phyloP scores from a whole-genome alignment of 768 basidiomycete genomes.

The Hirschioporus abietinus region DNA sequence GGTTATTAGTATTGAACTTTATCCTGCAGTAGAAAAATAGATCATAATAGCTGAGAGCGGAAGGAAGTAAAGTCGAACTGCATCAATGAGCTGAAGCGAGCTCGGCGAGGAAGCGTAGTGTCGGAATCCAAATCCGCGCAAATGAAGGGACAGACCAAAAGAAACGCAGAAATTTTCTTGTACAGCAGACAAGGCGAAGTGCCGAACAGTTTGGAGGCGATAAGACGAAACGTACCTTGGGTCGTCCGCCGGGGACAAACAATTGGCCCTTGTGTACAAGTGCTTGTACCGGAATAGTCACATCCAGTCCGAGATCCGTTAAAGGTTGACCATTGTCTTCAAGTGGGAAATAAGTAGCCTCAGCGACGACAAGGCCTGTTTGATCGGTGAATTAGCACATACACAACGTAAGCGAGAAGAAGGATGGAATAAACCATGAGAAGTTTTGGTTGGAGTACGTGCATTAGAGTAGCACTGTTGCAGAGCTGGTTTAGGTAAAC shows the following conservation, averaged over 20 bases:
- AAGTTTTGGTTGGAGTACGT: slow-evolving; percentile 6
- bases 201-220: slow-evolving; percentile 3
- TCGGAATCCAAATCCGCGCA: slow-evolving; percentile 5
- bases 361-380: slow-evolving; percentile 69
- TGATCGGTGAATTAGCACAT: slow-evolving; percentile 13
- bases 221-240: slow-evolving; percentile 50
- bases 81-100: too few relatives aligned
- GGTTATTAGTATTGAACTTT: slow-evolving; percentile 8
- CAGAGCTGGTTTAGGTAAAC: not conserved
- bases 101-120: slow-evolving; percentile 10
- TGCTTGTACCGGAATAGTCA: slow-evolving; percentile 77
- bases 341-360: slow-evolving; percentile 66
- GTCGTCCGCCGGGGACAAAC: slow-evolving; percentile 66
- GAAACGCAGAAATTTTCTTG: not conserved
- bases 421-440: slow-evolving; percentile 8
- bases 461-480: slow-evolving; percentile 7
- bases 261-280: slow-evolving; percentile 76
- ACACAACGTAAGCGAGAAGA: not conserved
- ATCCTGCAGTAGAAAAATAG: too few relatives aligned
- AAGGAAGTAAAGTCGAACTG: too few relatives aligned
- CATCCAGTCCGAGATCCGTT: slow-evolving; percentile 57
- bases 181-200: slow-evolving; percentile 3
- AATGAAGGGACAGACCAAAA: not conserved
- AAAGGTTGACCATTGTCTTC: slow-evolving; percentile 20
- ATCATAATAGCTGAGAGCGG: too few relatives aligned